Evolutionary conservation across 1,284 basidiomycete species (phyloP).

Genomic region (Mycena sp.): DNA sequence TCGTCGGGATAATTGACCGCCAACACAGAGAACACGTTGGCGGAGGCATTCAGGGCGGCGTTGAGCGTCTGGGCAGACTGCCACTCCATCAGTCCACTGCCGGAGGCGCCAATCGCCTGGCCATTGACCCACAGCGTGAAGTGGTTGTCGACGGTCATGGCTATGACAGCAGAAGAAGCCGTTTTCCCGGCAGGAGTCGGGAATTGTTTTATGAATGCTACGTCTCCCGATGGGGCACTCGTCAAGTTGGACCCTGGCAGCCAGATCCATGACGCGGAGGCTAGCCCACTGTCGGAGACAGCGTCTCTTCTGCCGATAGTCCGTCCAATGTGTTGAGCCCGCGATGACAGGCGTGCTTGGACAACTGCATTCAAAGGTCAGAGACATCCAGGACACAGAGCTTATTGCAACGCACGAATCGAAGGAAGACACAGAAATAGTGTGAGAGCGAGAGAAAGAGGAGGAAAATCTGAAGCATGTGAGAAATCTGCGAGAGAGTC

Average conservation of each 20-base stretch:
- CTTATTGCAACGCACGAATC: not conserved
- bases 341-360: not conserved
- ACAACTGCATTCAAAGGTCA: not conserved
- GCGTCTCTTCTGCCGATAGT: not conserved
- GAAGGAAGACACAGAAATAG: not conserved
- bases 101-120: conserved; percentile 11
- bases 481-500: not conserved
- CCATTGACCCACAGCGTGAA: conserved; percentile 21
- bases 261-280: conserved; percentile 22
- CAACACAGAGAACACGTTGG: conserved; percentile 17
- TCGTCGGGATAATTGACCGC: not conserved
- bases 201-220: conserved; percentile 16
- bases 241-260: not conserved
- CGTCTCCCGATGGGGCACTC: not conserved
- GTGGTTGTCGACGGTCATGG: conserved; percentile 1
- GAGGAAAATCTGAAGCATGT: not conserved
- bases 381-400: not conserved
- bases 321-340: not conserved
- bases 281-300: not conserved
- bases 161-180: not conserved
- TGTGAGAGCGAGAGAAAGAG: not conserved
- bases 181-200: not conserved
- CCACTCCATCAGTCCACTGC: not conserved
- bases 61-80: not conserved
- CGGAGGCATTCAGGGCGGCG: conserved; percentile 4